Base-by-base conservation (phyloP, 352 stramenopile genomes). In the Elongisporangium prolatum region DNA sequence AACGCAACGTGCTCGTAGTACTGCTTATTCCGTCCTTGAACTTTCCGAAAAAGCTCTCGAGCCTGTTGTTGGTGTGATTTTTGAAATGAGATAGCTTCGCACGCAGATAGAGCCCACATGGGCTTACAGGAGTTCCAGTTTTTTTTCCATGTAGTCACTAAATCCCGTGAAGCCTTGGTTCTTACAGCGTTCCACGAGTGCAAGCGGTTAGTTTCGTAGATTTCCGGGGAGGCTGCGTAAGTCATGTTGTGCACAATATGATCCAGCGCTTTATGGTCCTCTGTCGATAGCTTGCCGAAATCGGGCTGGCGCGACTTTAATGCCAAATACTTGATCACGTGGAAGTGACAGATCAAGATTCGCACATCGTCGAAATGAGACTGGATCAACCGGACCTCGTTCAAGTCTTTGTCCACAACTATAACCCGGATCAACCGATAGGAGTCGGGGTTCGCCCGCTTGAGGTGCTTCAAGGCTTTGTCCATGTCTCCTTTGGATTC, bases 21-120 rank as follows among this genome's bases (percentile, higher is more conserved):
- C n/a, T n/a, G n/a, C n/a, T 59, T 0, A 68, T 18, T 0, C 18
- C 28, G 14, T 61, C 54, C 57, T 76, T 70, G 9, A 72, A 58
- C 40, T 71, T 69, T 0, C 65, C 71, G 20, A 74, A 74, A 11
- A 64, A 74, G 2, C 6, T 68, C 22, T 80, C 65, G 0, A 75
- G 44, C 0, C 47, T 50, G 25, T 75, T 80, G 44, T 80, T 76
- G 0, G 64, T 74, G 48, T 74, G 52, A 6, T 68, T 71, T 3
- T 54, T 59, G n/a, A 70, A 70, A 50, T 73, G 57, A 0, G 56
- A 54, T 0, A 75, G 52, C 1, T 71, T 58, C 0, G 55, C 18
- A 5, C 68, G 53, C 0, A 6, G 11, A 18, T 57, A 61, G 18
- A 67, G 68, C 65, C 63, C 65, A 80, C 48, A 59, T 54, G 7